These are phyloP conservation scores for Blepharisma japonicum DNA, from an alignment of 73 alveolate genomes.

Conservation along the genomic window DNA sequence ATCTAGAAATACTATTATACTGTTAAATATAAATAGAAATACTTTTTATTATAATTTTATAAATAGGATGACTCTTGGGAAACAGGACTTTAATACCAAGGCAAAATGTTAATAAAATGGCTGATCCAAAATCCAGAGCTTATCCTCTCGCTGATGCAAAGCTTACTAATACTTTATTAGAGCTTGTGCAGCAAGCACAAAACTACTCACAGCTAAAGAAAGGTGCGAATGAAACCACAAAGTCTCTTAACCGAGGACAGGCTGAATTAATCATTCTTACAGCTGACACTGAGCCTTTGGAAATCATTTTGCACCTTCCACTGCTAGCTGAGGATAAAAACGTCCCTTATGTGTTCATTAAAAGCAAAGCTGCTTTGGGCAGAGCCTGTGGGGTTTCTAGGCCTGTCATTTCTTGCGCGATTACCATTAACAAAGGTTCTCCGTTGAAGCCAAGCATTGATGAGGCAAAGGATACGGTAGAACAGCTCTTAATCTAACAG, in stretches of 20 bases:
- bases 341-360: slow-evolving; percentile 98
- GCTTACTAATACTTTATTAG: slow-evolving; percentile 63
- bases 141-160: slow-evolving; percentile 87
- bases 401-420: slow-evolving; percentile 83
- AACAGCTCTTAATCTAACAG: slow-evolving; percentile 25
- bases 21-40: slow-evolving; percentile 14
- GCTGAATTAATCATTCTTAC: slow-evolving; percentile 98
- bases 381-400: slow-evolving; percentile 99
- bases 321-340: slow-evolving; percentile 96
- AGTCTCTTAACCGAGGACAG: slow-evolving; percentile 96
- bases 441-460: slow-evolving; percentile 30
- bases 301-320: slow-evolving; percentile 98
- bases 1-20: too few species aligned
- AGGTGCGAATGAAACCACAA: slow-evolving; percentile 98
- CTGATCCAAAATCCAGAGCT: slow-evolving; percentile 66
- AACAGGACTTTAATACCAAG: slow-evolving; percentile 55
- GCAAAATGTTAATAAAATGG: slow-evolving; percentile 38
- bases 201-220: slow-evolving; percentile 91
- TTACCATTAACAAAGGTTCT: slow-evolving; percentile 5
- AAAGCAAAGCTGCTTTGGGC: slow-evolving; percentile 95
- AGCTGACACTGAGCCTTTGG: slow-evolving; percentile 99
- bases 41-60: slow-evolving; percentile 6
- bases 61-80: too few species aligned
- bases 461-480: slow-evolving; percentile 32
- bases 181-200: slow-evolving; percentile 77